Conservation (phyloP, 495 filamentous ascomycete genomes). For the Peziza echinospora region DNA sequence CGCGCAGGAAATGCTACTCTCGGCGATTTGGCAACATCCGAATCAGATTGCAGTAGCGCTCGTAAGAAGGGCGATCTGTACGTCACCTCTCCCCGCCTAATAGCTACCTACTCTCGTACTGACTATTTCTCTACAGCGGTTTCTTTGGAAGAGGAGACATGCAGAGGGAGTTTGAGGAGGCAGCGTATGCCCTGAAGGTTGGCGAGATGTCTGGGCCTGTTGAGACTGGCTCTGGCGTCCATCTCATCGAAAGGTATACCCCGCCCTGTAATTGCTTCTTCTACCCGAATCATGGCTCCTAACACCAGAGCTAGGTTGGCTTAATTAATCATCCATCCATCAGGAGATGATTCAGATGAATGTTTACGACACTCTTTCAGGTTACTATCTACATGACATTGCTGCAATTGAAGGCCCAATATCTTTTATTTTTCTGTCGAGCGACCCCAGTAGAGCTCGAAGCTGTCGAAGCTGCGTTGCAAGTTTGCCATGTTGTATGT, state of each 20-base stretch:
- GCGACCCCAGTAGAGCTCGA: too few relatives aligned
- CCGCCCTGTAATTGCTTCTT: neutral
- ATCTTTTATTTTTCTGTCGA: too few relatives aligned
- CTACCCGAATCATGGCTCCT: too few relatives aligned
- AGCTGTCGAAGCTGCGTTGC: too few relatives aligned
- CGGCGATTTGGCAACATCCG: conserved; percentile 61
- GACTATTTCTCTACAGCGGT: conserved; percentile 29
- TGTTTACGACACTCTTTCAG: too few relatives aligned
- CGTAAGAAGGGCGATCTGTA: conserved; percentile 81
- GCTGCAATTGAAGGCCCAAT: too few relatives aligned
- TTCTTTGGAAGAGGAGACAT: conserved; percentile 88
- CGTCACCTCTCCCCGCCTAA: conserved; percentile 15
- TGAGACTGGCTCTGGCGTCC: conserved; percentile 81
- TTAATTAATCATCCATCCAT: too few relatives aligned
- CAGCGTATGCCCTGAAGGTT: conserved; percentile 64
- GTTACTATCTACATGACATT: too few relatives aligned
- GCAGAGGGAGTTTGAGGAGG: conserved; percentile 98
- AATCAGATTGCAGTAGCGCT: conserved; percentile 88
- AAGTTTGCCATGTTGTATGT: too few relatives aligned
- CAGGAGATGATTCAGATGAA: too few relatives aligned
- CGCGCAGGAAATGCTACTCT: conserved; percentile 40
- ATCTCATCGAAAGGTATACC: conserved; percentile 76
- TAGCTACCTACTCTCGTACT: neutral
- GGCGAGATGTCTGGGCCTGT: conserved; percentile 70
- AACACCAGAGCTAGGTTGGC: too few relatives aligned